Base-by-base conservation (phyloP, 805 yeast genomes). In the Zygotorulaspora danielsina region DNA sequence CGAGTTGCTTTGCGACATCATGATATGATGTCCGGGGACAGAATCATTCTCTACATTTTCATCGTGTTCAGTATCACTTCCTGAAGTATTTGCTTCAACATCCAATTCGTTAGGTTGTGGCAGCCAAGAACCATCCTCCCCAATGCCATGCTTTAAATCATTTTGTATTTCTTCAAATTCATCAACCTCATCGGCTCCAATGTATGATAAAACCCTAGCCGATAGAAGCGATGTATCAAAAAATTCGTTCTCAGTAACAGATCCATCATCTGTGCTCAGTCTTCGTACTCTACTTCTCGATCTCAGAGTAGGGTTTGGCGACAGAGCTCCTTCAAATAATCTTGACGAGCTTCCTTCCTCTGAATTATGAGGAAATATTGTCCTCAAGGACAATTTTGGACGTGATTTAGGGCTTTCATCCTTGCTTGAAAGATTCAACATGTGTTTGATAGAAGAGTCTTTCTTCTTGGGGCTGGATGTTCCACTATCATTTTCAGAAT, bases 161-260 rank as follows among this genome's bases (percentile, higher is more conserved):
- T 57, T 56, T 34, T 61, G 63, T 16, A 61, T 39, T 43, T 55
- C 58, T 32, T 54, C 48, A 41, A 56, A 61, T 22, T 61, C 65
- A 34, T 57, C 57, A 50, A 57, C 46, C 40, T 61, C 64, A 21
- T 57, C 63, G 2, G 57, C 59, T 10, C 45, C 60, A 20, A 61
- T 50, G 20, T 48, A 50, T 1, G 64, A 58, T 13, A 58, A 33
- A 5, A 58, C 57, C 29, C 48, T 53, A 18, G 61, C 59, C 9
- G 61, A 50, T 25, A 53, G 46, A 2, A 54, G 53, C 4, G 51
- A 48, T 15, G 40, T 42, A 19, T 47, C 50, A 10, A 45, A 21
- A 16, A 39, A 40, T 4, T 41, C 43, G 12, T 43, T 32, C 6
- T 36, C 42, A 9, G 45, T 20, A 13, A 41, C 41, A 15, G 39